phyloP scores from a whole-genome alignment of 2,329 filamentous ascomycete genomes.

The Podosphaera fusca region DNA sequence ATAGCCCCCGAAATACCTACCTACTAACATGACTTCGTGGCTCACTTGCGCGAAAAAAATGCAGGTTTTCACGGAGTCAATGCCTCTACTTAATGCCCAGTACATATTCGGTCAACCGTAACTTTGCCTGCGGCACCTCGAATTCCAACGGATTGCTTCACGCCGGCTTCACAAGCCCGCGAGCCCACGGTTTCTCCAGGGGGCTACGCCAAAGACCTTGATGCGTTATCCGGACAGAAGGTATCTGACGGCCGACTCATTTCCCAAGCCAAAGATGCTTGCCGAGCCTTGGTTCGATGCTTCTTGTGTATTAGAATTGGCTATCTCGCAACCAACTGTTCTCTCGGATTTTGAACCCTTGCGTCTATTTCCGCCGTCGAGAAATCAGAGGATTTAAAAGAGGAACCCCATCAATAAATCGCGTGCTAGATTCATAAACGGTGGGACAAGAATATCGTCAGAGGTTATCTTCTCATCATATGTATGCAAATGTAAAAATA shows the following conservation, averaged over 20 bases:
- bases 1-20: not conserved
- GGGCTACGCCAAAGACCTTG: not conserved
- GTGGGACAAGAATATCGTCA: not conserved
- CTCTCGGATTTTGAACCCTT: not conserved
- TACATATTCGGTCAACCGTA: not conserved
- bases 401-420: not conserved
- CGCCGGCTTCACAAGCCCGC: not conserved
- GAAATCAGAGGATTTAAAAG: not conserved
- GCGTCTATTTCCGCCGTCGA: not conserved
- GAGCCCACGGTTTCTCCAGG: not conserved
- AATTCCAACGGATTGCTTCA: not conserved
- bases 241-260: not conserved
- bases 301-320: not conserved
- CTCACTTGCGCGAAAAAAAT: not conserved
- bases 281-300: not conserved
- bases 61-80: not conserved
- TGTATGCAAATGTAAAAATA: conserved; percentile 1
- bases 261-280: not conserved
- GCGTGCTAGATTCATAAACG: not conserved
- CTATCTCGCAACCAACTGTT: not conserved
- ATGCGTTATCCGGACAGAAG: not conserved
- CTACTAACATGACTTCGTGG: not conserved
- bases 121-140: not conserved
- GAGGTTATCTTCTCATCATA: not conserved
- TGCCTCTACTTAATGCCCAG: not conserved